phyloP scores from a whole-genome alignment of 208 protist species.

The Trypanosoma rangeli region DNA sequence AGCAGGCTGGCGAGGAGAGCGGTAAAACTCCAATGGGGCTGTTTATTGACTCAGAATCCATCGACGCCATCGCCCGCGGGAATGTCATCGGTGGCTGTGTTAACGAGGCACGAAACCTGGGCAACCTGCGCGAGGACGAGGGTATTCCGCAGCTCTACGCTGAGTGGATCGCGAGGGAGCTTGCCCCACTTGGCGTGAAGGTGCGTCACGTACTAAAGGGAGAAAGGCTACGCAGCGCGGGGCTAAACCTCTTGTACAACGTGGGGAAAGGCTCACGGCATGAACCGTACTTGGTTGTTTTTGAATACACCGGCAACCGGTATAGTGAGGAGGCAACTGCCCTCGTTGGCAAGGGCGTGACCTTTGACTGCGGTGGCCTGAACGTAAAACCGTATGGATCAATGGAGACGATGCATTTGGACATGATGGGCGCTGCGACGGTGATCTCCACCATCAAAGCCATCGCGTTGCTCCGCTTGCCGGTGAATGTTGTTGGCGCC shows the following conservation, averaged over 20 bases:
- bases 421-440: conserved; percentile 92
- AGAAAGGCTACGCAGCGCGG: conserved; percentile 44
- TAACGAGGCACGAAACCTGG: conserved; percentile 78
- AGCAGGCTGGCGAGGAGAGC: conserved; percentile 1
- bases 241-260: conserved; percentile 76
- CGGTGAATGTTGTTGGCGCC: conserved; percentile 75
- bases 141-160: conserved; percentile 73
- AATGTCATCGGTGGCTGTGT: conserved; percentile 69
- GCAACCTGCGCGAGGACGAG: conserved; percentile 85
- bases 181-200: conserved; percentile 42
- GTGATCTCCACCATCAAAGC: conserved; percentile 78
- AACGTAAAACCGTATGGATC: conserved; percentile 87
- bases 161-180: conserved; percentile 59
- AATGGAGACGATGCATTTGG: conserved; percentile 93
- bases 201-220: conserved; percentile 58
- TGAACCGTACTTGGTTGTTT: conserved; percentile 71
- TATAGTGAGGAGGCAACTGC: conserved; percentile 41
- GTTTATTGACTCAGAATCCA: conserved; percentile 39
- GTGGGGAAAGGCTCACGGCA: conserved; percentile 78
- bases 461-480: conserved; percentile 54
- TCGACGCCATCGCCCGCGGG: conserved; percentile 51
- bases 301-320: conserved; percentile 80
- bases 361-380: conserved; percentile 91
- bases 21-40: conserved; percentile 31
- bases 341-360: conserved; percentile 91